Evolutionary conservation across 345 rosid genomes (phyloP), one percentile per base, ranked within the genome.

Genomic region (Trapa bicornis): DNA sequence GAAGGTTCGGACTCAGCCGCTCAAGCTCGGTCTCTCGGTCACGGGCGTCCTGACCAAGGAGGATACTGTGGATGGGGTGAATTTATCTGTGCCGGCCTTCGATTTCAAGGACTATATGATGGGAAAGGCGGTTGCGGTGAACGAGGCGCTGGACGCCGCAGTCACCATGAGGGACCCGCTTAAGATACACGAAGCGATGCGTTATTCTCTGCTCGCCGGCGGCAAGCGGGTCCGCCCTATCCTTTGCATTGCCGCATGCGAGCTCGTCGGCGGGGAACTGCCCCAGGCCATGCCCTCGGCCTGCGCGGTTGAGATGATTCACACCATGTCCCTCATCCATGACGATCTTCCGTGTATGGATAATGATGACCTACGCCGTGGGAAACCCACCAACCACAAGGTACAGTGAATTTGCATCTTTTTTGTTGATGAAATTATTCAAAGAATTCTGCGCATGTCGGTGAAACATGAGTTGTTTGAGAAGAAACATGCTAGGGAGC

Each of bases 281-380:
- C 68, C 86, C 15, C 37, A 41, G 67, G 95, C 95, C n/a, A 88
- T 94, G 95, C 92, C 95, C 0, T 84, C 93, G 0, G 95, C 99
- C 42, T 91, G 97, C 48, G 97, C 92, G 14, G 85, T 91, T 12
- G 96, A 94, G 65, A 94, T 91, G 97, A 84, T 91, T 64, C 97
- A 91, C 70, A 87, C 97, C 70, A 94, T 94, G 97, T 94, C 97
- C 0, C 76, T 94, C 8, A 91, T 94, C 62, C 99, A 94, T 61
- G 99, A 94, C 66, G 99, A 94, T 60, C 79, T 94, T 6, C 97
- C 99, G 37, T 88, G 95, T 50, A 94, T 91, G 97, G 97, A 94
- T 32, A 86, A 94, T 81, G 97, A 91, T 72, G 95, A 89, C 63
- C 85, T 91, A 71, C 97, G 99, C 73, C 94, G 97, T 0, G 97